Base-by-base conservation (phyloP, 352 stramenopile species). In the Globisporangium cederbergense region DNA sequence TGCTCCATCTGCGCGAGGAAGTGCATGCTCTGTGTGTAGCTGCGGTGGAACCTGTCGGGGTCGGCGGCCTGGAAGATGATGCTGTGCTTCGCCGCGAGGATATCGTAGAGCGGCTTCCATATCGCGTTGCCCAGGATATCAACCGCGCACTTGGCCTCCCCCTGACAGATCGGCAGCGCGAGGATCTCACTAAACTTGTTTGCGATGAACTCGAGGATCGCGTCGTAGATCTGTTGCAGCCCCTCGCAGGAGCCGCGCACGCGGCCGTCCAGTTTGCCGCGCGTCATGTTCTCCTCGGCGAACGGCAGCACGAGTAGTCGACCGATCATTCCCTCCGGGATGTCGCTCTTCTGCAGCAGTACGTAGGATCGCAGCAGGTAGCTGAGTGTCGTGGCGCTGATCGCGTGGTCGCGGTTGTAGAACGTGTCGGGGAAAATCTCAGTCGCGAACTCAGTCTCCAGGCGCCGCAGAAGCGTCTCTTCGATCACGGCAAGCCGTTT, bases 361-460 rank as follows among this genome's bases (percentile, higher is more conserved):
- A 91, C 81, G 38, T 95, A 96, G 14, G 85, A 76, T 40, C 83
- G 79, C 36, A 96, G 57, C 43, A 95, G 66, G 45, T 86, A 92
- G 61, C 78, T 88, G 18, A 96, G 68, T 2, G 78, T 83, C 7
- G 71, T 36, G 0, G 78, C 71, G 25, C 76, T 94, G 56, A 96
- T 87, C 0, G 74, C 11, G 49, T 93, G 88, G 40, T 95, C 86
- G 3, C 86, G 84, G 52, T 83, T 83, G 71, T 96, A 96, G 47
- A 95, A 95, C 11, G 85, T 93, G 62, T 96, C 88, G 0, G 88
- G 88, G 14, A 94, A 88, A 40, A 96, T 90, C 62, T 96, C 86
- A 10, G 88, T 93, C 34, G 84, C 77, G 43, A 96, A 88, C 61
- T 96, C 88, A 1, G 88, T 91, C 70, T 96, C 86, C 5, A 94